Percentiles rank a stretch among this genome's conserved stretches.
Conservation (phyloP, 176 grass and related monocot genomes). For the Chloris gayana region DNA sequence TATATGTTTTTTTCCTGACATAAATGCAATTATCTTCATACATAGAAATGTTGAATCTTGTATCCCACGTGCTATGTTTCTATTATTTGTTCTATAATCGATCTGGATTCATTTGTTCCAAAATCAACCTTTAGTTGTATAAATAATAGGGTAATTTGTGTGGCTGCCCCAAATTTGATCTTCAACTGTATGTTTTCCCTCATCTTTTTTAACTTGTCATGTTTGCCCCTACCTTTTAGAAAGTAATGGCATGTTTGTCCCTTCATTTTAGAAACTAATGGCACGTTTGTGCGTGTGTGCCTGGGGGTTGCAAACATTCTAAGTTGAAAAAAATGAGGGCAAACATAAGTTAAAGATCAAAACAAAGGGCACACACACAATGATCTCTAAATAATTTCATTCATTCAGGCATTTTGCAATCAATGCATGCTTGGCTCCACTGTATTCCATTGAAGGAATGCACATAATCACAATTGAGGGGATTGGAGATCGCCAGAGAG, state of each 20-base stretch:
- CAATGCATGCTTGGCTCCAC: conserved; percentile 93
- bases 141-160: not conserved
- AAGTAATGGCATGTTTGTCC: not conserved
- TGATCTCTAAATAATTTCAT: conserved; percentile 2
- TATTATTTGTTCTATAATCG: too few species aligned
- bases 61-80: not conserved
- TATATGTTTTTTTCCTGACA: not conserved
- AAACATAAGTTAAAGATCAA: not conserved
- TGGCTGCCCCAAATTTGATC: not conserved
- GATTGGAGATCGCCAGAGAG: conserved; percentile 70
- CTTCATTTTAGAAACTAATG: too few species aligned
- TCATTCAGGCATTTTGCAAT: conserved; percentile 89
- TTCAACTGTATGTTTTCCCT: not conserved
- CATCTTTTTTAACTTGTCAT: not conserved
- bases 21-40: not conserved
- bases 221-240: not conserved
- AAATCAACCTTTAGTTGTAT: conserved; percentile 30
- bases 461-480: conserved; percentile 97
- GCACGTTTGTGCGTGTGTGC: too few species aligned
- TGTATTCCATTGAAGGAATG: conserved; percentile 98
- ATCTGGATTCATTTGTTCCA: conserved; percentile 21
- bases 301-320: too few species aligned
- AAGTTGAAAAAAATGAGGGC: not conserved
- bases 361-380: not conserved
- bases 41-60: conserved; percentile 11